Base-by-base conservation (phyloP, 108 stramenopile species). In the Cyclostephanos tholiformis region DNA sequence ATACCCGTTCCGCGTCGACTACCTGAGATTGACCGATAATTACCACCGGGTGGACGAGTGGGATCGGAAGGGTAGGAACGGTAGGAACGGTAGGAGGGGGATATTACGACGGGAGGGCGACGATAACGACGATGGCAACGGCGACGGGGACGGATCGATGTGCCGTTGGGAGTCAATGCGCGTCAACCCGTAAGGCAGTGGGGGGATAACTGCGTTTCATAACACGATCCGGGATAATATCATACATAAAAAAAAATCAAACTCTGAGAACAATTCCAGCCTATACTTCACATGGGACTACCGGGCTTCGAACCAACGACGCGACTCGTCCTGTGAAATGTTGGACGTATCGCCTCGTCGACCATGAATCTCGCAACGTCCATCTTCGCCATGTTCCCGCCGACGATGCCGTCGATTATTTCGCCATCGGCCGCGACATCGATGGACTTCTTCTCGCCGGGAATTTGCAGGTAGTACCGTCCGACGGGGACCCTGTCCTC, bases 21-120 rank as follows among this genome's bases (percentile, higher is more conserved):
- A 91, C 74, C 61, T 96, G 39, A 65, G 89, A 35, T 81, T 96
- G 16, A 89, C 85, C 12, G 88, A 93, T 35, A 90, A 95, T 67
- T 93, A 84, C 78, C 84, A 84, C 22, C 95, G 93, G 69, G 67
- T 92, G 19, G 94, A 95, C 52, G 67, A 74, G 52, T 53, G 71
- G 63, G 53, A 64, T 44, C 12, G 66, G 65, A 55, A 14, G 25
- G 65, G 41, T 1, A 10, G 41, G 12, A 41, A 7, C 6, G 41
- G 41, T 7, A 7, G 11, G 44, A 41, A n/a, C n/a, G 32, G 32
- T 2, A 32, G 3, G 32, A 32, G 32, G 32, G 32, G 3, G 32
- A 4, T 32, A 32, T 32, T 4, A 4, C 32, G 32, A 4, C 3
- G 4, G 3, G 32, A 32, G 32, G 32, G 32, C 32, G 32, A 32